Evolutionary conservation across 371 early-diverging fungal species (phyloP).

Genomic region (Mucor racemosus): DNA sequence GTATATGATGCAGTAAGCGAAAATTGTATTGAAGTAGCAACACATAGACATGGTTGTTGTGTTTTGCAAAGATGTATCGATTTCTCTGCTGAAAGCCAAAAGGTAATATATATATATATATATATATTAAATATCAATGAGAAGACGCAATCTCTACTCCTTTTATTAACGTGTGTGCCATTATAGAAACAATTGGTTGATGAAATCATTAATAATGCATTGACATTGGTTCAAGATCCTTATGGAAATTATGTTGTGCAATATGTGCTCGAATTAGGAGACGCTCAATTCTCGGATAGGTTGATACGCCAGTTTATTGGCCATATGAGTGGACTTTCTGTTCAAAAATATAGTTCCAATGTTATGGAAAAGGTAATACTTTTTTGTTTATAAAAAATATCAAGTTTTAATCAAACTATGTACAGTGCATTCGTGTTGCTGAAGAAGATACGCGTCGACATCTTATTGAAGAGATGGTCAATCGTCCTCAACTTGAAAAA

Average conservation of each 20-base stretch:
- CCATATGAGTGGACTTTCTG: slow-evolving; percentile 73
- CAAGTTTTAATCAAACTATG: too few species aligned
- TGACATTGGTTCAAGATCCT: slow-evolving; percentile 89
- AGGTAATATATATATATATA: slow-evolving; percentile 28
- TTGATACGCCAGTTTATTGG: slow-evolving; percentile 81
- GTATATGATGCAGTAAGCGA: slow-evolving; percentile 87
- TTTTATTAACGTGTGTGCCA: neutral
- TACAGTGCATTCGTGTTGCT: slow-evolving; percentile 82
- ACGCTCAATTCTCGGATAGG: slow-evolving; percentile 68
- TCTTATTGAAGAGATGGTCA: slow-evolving; percentile 78
- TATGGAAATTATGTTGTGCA: slow-evolving; percentile 99
- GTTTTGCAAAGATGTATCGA: slow-evolving; percentile 98
- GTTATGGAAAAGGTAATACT: slow-evolving; percentile 83
- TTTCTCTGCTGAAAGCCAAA: slow-evolving; percentile 75
- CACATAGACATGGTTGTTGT: slow-evolving; percentile 97
- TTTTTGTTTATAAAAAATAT: too few species aligned
- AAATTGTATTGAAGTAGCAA: slow-evolving; percentile 86
- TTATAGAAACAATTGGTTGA: slow-evolving; percentile 68
- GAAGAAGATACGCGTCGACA: slow-evolving; percentile 68
- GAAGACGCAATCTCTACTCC: neutral
- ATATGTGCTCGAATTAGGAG: slow-evolving; percentile 87
- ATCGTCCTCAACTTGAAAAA: slow-evolving; percentile 69
- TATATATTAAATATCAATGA: neutral
- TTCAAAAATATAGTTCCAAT: slow-evolving; percentile 93
- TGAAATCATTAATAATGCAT: slow-evolving; percentile 77